Conservation (phyloP, 768 basidiomycete genomes). For the Agaricus subrufescens region DNA sequence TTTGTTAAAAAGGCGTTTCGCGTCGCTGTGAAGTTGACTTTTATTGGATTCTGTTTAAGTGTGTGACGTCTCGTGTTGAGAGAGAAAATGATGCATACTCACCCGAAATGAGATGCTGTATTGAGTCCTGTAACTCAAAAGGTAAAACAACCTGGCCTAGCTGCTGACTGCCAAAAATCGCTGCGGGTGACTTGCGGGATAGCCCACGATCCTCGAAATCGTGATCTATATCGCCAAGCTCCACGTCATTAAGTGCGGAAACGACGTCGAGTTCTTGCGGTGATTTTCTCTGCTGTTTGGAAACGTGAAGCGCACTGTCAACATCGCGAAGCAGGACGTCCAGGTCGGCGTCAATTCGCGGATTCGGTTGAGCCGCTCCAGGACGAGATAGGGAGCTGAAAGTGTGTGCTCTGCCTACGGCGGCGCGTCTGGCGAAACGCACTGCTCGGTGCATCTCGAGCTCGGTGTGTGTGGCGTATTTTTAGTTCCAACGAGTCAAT, state of each 20-base stretch:
- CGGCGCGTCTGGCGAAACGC: not conserved
- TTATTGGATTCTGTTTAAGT: constrained; percentile 54
- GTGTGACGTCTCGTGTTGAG: constrained; percentile 6
- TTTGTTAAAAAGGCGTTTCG: constrained; percentile 61
- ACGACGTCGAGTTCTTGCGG: constrained; percentile 55
- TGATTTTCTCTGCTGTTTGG: constrained; percentile 16
- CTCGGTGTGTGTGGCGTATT: not conserved
- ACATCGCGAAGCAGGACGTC: constrained; percentile 59
- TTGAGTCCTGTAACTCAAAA: constrained; percentile 60
- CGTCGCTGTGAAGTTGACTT: constrained; percentile 60
- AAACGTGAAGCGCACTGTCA: constrained; percentile 57
- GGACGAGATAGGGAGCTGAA: constrained; percentile 22
- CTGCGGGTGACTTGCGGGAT: constrained; percentile 72
- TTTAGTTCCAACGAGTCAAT: not conserved
- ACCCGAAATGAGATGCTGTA: constrained; percentile 68
- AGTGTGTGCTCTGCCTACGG: not conserved
- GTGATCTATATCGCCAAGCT: constrained; percentile 27
- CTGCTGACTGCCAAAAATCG: constrained; percentile 69
- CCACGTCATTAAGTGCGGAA: constrained; percentile 22
- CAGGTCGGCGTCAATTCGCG: constrained; percentile 61
- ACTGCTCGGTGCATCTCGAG: constrained; percentile 1
- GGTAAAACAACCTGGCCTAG: constrained; percentile 74
- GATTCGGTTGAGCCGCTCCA: constrained; percentile 43
- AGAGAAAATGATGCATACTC: constrained; percentile 13
- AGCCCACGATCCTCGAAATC: constrained; percentile 25